Conservation (phyloP, 1,284 basidiomycete species). For the Sporisorium graminicola region DNA sequence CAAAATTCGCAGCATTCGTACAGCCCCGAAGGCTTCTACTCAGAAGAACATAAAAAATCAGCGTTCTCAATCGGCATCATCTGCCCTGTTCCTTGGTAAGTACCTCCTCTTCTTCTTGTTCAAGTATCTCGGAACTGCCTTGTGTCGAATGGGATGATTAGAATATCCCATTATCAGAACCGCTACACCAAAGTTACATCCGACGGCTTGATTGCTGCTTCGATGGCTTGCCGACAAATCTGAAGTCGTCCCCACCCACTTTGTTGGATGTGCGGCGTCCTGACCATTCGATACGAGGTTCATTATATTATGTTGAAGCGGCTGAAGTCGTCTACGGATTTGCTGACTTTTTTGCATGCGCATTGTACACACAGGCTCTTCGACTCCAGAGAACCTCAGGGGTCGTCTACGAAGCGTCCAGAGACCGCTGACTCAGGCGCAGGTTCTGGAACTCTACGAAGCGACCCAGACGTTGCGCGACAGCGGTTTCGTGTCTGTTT, state of each 20-base stretch:
- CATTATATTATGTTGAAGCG: neutral
- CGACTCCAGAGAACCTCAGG: conserved; percentile 19
- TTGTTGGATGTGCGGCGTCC: conserved; percentile 25
- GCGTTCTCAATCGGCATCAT: neutral
- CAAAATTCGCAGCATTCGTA: conserved; percentile 24
- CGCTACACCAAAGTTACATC: conserved; percentile 52
- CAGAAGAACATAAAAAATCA: conserved; percentile 5
- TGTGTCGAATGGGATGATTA: conserved; percentile 48
- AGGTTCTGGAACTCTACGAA: conserved; percentile 15
- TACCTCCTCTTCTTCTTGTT: neutral
- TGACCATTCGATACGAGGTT: conserved; percentile 40
- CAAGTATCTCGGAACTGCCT: neutral
- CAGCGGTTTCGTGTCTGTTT: conserved; percentile 2
- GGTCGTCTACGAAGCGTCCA: conserved; percentile 11
- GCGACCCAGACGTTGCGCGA: conserved; percentile 9
- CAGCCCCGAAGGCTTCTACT: neutral
- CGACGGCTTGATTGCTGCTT: conserved; percentile 44
- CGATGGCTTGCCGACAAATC: conserved; percentile 48
- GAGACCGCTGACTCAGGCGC: conserved; percentile 16
- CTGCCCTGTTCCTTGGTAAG: conserved; percentile 30
- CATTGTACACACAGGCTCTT: conserved; percentile 11
- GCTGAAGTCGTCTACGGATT: neutral
- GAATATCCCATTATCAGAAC: conserved; percentile 50
- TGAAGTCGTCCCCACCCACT: conserved; percentile 41
- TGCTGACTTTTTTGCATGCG: conserved; percentile 1